Conservation (phyloP, 2,329 filamentous ascomycete genomes). For the Alternaria longipes region DNA sequence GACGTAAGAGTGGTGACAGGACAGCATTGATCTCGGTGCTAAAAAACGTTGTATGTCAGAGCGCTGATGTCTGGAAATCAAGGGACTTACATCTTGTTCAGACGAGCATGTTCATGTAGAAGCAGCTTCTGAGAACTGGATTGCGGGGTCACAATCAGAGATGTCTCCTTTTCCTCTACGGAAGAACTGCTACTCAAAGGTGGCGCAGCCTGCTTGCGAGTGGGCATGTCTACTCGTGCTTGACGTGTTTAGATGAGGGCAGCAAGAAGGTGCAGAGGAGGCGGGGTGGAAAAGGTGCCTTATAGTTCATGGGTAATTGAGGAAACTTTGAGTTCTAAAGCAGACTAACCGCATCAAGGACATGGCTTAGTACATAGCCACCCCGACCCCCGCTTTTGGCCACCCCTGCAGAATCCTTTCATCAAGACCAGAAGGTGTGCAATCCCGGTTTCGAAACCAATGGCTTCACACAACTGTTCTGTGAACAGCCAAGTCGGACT, state of each 20-base stretch:
- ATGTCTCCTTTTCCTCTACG: neutral
- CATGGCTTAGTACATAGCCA: too few species aligned
- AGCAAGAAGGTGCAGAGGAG: too few species aligned
- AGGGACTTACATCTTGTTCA: neutral
- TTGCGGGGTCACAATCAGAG: neutral
- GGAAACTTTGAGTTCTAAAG: too few species aligned
- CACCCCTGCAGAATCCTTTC: too few species aligned
- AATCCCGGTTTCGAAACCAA: fast-evolving
- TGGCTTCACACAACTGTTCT: fast-evolving
- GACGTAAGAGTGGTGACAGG: neutral
- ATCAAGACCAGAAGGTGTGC: too few species aligned
- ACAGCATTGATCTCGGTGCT: neutral
- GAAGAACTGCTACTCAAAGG: too few species aligned
- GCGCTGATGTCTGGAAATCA: fast-evolving
- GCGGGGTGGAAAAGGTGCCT: neutral
- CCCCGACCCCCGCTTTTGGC: too few species aligned
- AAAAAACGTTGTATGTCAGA: fast-evolving
- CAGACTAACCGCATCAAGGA: too few species aligned
- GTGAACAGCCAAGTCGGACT: fast-evolving
- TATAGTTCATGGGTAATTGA: too few species aligned
- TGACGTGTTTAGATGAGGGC: neutral
- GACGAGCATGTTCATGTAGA: neutral
- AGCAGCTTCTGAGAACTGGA: fast-evolving
- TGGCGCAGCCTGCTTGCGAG: neutral
- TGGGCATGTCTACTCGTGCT: neutral